These are phyloP conservation scores for Aureobasidium sp. DNA, from an alignment of 2,329 filamentous ascomycete species.

Conservation along the genomic window DNA sequence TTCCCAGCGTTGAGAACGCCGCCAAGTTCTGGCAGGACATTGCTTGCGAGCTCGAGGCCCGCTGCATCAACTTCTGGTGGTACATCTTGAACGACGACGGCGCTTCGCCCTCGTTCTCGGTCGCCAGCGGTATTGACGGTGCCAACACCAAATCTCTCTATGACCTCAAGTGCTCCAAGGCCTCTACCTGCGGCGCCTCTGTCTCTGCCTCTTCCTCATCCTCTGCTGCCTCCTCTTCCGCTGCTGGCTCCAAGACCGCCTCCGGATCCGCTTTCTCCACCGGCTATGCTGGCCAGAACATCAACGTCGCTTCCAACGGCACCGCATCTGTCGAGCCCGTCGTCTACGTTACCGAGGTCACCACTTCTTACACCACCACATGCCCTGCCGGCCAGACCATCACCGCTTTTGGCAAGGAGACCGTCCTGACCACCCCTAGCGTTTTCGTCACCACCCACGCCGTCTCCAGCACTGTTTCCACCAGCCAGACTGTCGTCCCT, in stretches of 20 bases:
- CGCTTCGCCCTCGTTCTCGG: conserved; percentile 58
- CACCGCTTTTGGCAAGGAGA: conserved; percentile 10
- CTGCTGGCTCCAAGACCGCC: conserved; percentile 1
- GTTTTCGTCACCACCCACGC: conserved; percentile 5
- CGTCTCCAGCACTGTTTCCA: conserved; percentile 14
- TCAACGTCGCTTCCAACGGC: not conserved
- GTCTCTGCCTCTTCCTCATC: conserved; percentile 15
- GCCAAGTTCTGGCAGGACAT: conserved; percentile 72
- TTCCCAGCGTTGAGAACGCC: conserved; percentile 59
- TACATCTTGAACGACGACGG: conserved; percentile 62
- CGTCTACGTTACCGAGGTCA: conserved; percentile 10
- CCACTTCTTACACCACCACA: conserved; percentile 6
- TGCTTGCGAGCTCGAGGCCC: conserved; percentile 60
- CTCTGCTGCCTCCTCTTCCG: conserved; percentile 9
- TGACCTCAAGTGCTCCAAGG: conserved; percentile 49
- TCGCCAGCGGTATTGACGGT: conserved; percentile 46
- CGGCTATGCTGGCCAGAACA: not conserved
- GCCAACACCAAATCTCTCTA: conserved; percentile 50
- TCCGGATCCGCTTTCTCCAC: conserved; percentile 3
- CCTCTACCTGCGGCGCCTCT: conserved; percentile 5
- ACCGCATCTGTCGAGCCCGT: conserved; percentile 3
- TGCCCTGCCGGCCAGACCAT: not conserved
- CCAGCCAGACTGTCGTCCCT: conserved; percentile 19
- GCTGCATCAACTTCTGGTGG: conserved; percentile 56
- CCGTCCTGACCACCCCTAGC: conserved; percentile 11